phyloP scores from a whole-genome alignment of 2,329 filamentous ascomycete species.

The Xylaria sp. region DNA sequence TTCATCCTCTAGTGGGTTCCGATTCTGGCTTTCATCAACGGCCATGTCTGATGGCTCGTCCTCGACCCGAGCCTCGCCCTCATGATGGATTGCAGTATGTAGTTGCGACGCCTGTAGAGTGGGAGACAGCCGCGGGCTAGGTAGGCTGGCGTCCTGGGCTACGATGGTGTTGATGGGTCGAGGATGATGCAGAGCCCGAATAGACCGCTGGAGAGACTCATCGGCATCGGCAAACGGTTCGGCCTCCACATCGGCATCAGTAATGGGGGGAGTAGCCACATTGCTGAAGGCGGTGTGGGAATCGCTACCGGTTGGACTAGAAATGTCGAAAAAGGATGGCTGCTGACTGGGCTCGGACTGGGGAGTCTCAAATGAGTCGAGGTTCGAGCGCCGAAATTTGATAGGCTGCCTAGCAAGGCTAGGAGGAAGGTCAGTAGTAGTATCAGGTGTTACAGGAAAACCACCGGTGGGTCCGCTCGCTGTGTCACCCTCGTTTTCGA shows the following conservation, averaged over 20 bases:
- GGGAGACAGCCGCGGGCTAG: slow-evolving; percentile 93
- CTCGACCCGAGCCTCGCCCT: slow-evolving; percentile 54
- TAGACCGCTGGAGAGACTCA: slow-evolving; percentile 59
- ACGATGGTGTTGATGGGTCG: slow-evolving; percentile 74
- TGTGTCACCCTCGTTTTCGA: slow-evolving; percentile 44
- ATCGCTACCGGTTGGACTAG: slow-evolving; percentile 65
- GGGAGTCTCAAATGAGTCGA: slow-evolving; percentile 57
- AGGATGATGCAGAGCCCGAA: slow-evolving; percentile 59
- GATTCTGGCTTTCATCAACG: slow-evolving; percentile 56
- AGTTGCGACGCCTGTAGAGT: slow-evolving; percentile 78
- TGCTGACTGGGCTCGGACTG: slow-evolving; percentile 57
- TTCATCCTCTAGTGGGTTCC: slow-evolving; percentile 54
- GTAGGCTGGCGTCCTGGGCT: slow-evolving; percentile 88
- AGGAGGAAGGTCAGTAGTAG: slow-evolving; percentile 58
- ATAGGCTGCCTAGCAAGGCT: slow-evolving; percentile 47
- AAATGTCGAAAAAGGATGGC: slow-evolving; percentile 57
- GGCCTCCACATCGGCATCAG: slow-evolving; percentile 74
- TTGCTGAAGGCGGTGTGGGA: slow-evolving; percentile 70
- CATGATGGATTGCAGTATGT: slow-evolving; percentile 55
- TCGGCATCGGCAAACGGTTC: slow-evolving; percentile 67
- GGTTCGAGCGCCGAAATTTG: slow-evolving; percentile 56
- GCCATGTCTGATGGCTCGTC: slow-evolving; percentile 52
- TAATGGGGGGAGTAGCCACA: slow-evolving; percentile 79
- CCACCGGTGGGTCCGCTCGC: slow-evolving; percentile 40
- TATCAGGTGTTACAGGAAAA: slow-evolving; percentile 68